phyloP scores from a whole-genome alignment of 2,329 filamentous ascomycete genomes.

The Teratosphaeria viscida region DNA sequence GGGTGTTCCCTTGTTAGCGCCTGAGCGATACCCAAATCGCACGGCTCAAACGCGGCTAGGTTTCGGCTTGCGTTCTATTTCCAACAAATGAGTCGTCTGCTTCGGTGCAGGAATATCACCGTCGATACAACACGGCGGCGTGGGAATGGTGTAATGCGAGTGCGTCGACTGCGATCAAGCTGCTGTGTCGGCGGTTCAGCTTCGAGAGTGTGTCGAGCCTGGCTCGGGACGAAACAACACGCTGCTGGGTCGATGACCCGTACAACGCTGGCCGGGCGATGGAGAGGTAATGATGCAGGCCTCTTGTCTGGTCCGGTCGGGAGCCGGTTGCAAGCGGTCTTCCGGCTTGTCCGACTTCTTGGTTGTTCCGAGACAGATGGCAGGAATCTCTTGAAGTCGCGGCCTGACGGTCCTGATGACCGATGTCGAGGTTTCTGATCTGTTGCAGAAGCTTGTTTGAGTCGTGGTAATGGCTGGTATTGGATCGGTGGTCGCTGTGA shows the following conservation, averaged over 20 bases:
- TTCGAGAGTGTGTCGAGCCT: background rate
- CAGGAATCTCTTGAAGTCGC: background rate
- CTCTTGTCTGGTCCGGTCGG: background rate
- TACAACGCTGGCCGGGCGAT: background rate
- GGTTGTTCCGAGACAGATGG: background rate
- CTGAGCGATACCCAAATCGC: background rate
- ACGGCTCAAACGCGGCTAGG: background rate
- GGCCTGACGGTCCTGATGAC: background rate
- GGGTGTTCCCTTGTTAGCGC: background rate
- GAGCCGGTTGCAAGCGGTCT: background rate
- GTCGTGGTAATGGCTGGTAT: background rate
- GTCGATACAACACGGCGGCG: background rate
- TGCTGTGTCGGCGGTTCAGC: background rate
- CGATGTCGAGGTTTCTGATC: background rate
- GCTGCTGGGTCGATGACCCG: background rate
- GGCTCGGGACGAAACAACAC: background rate
- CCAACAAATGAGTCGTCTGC: background rate
- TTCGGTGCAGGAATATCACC: background rate
- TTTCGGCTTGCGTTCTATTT: background rate
- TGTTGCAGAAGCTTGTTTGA: background rate
- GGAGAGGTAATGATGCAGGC: background rate
- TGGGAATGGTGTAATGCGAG: background rate
- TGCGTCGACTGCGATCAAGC: background rate
- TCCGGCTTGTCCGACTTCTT: background rate
- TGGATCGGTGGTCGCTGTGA: background rate